These are phyloP conservation scores for Agastache rugosa DNA, from an alignment of 257 asterid genomes.

Conservation along the genomic window DNA sequence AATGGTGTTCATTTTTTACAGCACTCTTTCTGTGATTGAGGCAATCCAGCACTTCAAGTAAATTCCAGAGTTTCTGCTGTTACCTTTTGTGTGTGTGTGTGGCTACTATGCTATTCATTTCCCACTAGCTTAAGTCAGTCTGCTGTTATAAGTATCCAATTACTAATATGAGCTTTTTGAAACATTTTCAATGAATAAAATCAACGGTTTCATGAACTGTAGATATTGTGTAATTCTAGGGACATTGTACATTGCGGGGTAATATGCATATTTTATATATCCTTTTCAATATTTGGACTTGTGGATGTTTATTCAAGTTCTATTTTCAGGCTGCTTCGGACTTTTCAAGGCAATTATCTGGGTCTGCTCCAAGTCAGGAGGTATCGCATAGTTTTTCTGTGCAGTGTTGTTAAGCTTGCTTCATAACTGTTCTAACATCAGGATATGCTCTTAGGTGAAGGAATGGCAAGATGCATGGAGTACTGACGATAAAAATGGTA, in stretches of 20 bases:
- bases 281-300: slow-evolving; percentile 6
- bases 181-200: slow-evolving; percentile 1
- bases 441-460: slow-evolving; percentile 41
- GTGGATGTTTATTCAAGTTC: slow-evolving; percentile 19
- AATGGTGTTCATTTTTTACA: not conserved
- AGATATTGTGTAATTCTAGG: not conserved
- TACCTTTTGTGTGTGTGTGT: not conserved
- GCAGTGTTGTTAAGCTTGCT: slow-evolving; percentile 17
- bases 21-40: not conserved
- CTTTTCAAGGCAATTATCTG: slow-evolving; percentile 50
- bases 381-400: slow-evolving; percentile 40
- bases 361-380: slow-evolving; percentile 49
- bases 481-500: slow-evolving; percentile 43
- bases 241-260: slow-evolving; percentile 4
- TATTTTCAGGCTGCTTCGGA: slow-evolving; percentile 60
- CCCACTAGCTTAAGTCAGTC: not conserved
- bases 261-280: slow-evolving; percentile 9
- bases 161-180: not conserved
- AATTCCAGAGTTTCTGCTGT: slow-evolving; percentile 3
- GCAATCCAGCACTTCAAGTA: not conserved
- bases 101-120: not conserved
- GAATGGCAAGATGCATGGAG: slow-evolving; percentile 54
- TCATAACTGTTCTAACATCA: slow-evolving; percentile 32
- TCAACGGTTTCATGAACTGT: not conserved
- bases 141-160: not conserved